Evolutionary conservation across 345 rosid genomes (phyloP), one percentile per base, ranked within the genome.

Genomic region (Brassica nigra): DNA sequence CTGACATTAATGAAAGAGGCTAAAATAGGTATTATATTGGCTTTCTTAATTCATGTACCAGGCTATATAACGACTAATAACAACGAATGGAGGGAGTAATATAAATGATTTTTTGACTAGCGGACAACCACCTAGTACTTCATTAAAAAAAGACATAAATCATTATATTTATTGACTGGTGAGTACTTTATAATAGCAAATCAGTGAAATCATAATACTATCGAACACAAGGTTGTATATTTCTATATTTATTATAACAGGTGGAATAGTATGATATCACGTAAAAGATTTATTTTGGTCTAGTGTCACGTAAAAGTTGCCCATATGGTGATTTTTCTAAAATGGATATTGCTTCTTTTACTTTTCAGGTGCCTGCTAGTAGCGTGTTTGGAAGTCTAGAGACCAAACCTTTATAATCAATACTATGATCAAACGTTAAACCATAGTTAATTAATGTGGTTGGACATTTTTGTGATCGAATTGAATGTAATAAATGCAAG

Each of bases 321-420:
- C 16, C 57, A 5, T 52, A 52, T 52, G 3, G 3, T n/a, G 7
- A 52, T 52, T 52, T 52, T n/a, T 52, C 57, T 52, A 52, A 52
- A 63, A 31, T 7, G 8, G 36, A 12, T 11, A 28, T 42, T 68
- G 33, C n/a, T 28, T 64, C 42, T 70, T 49, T 77, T 47, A 77
- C 64, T 77, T 77, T 70, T 77, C 74, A 76, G 74, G 80, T 59
- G 67, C 68, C 36, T 23, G 27, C 27, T 76, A 69, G 29, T 76
- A 68, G n/a, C 33, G 67, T 76, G 80, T 68, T 44, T 33, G 34
- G 34, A 68, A 70, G 57, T 14, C 18, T 49, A 14, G 55, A 49
- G 55, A n/a, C 55, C 15, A 49, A 49, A 5, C 18, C 18, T 49
- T 49, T 49, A 14, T 49, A 49, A 49, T 49, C 55, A 39, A 49